Evolutionary conservation across 2,329 filamentous ascomycete species (phyloP).

Genomic region (Nectriaceae sp.): DNA sequence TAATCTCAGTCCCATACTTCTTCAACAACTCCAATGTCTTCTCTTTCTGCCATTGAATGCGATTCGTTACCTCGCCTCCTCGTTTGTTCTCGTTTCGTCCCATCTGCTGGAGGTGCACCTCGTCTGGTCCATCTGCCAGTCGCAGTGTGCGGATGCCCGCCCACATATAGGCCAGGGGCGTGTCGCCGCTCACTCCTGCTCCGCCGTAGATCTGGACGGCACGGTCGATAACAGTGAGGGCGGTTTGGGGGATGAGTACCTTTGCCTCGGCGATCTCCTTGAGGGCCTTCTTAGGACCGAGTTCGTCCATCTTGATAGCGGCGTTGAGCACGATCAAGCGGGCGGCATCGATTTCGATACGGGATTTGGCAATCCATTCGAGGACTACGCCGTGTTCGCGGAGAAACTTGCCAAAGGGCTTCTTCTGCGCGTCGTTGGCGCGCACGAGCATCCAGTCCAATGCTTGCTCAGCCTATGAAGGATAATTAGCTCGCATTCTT

Average conservation of each 20-base stretch:
- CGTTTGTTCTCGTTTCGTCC: conserved; percentile 78
- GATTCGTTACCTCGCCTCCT: conserved; percentile 59
- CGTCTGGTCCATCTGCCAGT: conserved; percentile 91
- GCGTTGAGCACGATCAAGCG: conserved; percentile 91
- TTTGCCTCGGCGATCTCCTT: conserved; percentile 96
- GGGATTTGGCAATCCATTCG: conserved; percentile 89
- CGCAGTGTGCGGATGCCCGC: conserved; percentile 77
- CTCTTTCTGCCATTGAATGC: conserved; percentile 64
- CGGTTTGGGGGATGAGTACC: conserved; percentile 81
- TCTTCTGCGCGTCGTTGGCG: conserved; percentile 89
- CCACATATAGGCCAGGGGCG: conserved; percentile 85
- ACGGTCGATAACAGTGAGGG: conserved; percentile 86
- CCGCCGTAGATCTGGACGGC: conserved; percentile 92
- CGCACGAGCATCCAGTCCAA: conserved; percentile 94
- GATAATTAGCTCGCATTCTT: conserved; percentile 6
- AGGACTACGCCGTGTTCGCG: conserved; percentile 91
- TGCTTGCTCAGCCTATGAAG: conserved; percentile 71
- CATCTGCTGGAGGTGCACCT: conserved; percentile 86
- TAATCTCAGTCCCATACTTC: conserved; percentile 51
- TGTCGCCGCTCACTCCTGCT: conserved; percentile 91
- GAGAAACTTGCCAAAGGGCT: conserved; percentile 85
- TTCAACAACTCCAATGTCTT: conserved; percentile 67
- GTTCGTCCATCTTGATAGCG: conserved; percentile 89
- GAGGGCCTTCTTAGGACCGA: conserved; percentile 84
- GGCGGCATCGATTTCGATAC: conserved; percentile 91